Percentiles rank a stretch among this genome's conserved stretches.
These are phyloP conservation scores for Termitomyces sp. DNA, from an alignment of 768 basidiomycete genomes.

Conservation along the genomic window DNA sequence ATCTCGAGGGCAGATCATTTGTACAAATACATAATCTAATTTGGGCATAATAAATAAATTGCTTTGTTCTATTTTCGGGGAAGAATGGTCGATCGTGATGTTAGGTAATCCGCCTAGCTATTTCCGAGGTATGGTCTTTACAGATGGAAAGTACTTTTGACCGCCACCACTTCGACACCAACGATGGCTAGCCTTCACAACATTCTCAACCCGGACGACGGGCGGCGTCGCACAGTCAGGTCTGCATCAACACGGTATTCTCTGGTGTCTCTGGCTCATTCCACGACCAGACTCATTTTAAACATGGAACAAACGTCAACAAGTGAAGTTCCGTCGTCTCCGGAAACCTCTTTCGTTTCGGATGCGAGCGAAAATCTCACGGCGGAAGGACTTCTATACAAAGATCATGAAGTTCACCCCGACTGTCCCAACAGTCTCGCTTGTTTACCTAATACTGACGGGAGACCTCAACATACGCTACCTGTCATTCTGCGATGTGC, in stretches of 20 bases:
- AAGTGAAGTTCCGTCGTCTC: conserved; percentile 25
- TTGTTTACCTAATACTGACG: conserved; percentile 75
- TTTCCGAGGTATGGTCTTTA: conserved; percentile 5
- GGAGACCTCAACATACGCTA: conserved; percentile 77
- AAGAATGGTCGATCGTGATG: conserved; percentile 13
- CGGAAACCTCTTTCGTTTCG: conserved; percentile 23
- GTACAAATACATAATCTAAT: conserved; percentile 2
- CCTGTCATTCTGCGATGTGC: conserved; percentile 83
- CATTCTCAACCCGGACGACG: conserved; percentile 51
- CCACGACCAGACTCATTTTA: conserved; percentile 18
- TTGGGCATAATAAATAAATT: conserved; percentile 2
- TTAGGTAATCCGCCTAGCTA: conserved; percentile 15
- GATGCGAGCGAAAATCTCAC: conserved; percentile 25
- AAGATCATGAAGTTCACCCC: conserved; percentile 54
- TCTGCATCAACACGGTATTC: conserved; percentile 22
- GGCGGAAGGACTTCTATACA: conserved; percentile 20
- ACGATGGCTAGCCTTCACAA: conserved; percentile 52
- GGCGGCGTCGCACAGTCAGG: conserved; percentile 32
- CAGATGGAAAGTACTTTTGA: conserved; percentile 20
- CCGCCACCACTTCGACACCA: conserved; percentile 15
- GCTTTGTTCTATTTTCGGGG: conserved; percentile 9
- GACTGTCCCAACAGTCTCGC: conserved; percentile 74
- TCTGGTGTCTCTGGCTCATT: conserved; percentile 11
- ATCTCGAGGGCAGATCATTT: background rate
- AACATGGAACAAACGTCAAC: conserved; percentile 22